phyloP scores from a whole-genome alignment of 805 yeast species.

The Wickerhamiella occidentalis region DNA sequence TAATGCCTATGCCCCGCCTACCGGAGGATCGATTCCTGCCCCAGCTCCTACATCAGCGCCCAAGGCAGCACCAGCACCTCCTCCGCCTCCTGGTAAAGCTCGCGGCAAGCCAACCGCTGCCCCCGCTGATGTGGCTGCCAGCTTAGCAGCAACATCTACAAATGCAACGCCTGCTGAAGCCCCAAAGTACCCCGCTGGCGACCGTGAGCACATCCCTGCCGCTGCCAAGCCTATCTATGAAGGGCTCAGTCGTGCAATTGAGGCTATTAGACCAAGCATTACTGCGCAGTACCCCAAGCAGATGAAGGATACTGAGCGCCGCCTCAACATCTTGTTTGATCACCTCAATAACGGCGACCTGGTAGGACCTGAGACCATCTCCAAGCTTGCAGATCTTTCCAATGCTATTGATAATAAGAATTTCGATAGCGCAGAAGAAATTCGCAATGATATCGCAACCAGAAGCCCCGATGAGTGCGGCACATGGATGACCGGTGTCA shows the following conservation, averaged over 20 bases:
- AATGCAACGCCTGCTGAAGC: slow-evolving; percentile 17
- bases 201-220: slow-evolving; percentile 53
- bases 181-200: slow-evolving; percentile 43
- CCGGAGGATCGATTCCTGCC: slow-evolving; percentile 4
- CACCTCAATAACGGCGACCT: slow-evolving; percentile 64
- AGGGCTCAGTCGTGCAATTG: slow-evolving; percentile 43
- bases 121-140: slow-evolving; percentile 15
- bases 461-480: slow-evolving; percentile 64
- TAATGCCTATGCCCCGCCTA: slow-evolving; percentile 1
- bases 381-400: slow-evolving; percentile 40
- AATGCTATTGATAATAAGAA: slow-evolving; percentile 42
- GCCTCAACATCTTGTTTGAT: slow-evolving; percentile 63
- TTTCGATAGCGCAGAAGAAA: slow-evolving; percentile 44
- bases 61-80: slow-evolving; percentile 9
- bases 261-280: slow-evolving; percentile 53
- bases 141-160: slow-evolving; percentile 17
- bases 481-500: slow-evolving; percentile 86
- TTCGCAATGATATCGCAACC: slow-evolving; percentile 44
- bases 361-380: slow-evolving; percentile 30
- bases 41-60: slow-evolving; percentile 12
- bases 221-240: slow-evolving; percentile 46
- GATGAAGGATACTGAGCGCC: slow-evolving; percentile 66
- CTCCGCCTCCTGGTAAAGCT: slow-evolving; percentile 17
- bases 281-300: slow-evolving; percentile 68
- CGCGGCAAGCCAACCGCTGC: slow-evolving; percentile 10